Base-by-base conservation (phyloP, 2,329 filamentous ascomycete genomes). In the Curvularia hawaiiensis region DNA sequence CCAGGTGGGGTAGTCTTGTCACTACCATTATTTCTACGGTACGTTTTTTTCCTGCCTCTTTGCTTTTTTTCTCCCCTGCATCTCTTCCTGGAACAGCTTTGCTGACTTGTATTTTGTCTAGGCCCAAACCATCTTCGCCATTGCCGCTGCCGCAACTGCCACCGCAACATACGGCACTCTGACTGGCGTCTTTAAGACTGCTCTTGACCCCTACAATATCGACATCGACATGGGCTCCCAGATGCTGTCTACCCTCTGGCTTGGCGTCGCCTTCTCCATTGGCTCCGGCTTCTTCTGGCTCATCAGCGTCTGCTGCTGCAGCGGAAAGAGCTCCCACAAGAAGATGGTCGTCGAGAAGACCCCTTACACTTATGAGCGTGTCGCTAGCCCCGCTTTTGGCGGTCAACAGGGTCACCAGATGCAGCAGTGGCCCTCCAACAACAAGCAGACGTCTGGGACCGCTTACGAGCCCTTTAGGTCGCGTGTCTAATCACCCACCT, bases 261-360 rank as follows among this genome's bases (percentile, higher is more conserved):
- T 98, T 59, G 88, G 88, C 43, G 88, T 89, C 39, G 90, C 85
- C 28, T 92, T 96, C 73, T 88, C 89, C 60, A 74, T 95, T 33
- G 90, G 77, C 41, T 89, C 90, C 8, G 86, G 85, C 63, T 79
- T 97, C 73, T 97, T 98, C 88, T 98, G 95, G 94, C 80, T 93
- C 72, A 86, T 96, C 76, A 91, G 88, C 77, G 85, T 90, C 70
- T 98, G 94, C 88, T 98, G 93, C 86, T 97, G 93, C 83, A 87
- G 85, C 67, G 91, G 91, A 46, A 82, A 83, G 67, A 82, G 79
- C 53, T 78, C 80, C 28, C 64, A 71, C 53, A 77, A 76, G 60
- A 78, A 79, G 46, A 62, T 84, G 54, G 77, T 77, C 39, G 83
- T 83, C 31, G 84, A 87, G 72, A 87, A 87, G 81, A 82, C 84